Base-by-base conservation (phyloP, 1,284 basidiomycete species). In the Peniophora sp. region DNA sequence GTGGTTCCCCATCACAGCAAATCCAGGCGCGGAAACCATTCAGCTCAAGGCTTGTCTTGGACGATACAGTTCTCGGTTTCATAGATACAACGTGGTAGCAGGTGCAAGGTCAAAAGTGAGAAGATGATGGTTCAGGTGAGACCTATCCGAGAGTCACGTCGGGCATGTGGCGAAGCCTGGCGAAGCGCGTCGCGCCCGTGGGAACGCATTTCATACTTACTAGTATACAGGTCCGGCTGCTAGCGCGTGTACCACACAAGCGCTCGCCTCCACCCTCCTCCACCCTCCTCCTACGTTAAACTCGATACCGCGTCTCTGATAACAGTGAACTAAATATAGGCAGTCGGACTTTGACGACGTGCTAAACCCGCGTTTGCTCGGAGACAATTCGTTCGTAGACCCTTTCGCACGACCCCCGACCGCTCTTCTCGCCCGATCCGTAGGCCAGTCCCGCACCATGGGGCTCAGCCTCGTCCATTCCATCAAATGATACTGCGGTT, bases 271-370 rank as follows among this genome's bases (percentile, higher is more conserved):
- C 39, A 22, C 9, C 39, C 8, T n/a, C n/a, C n/a, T n/a, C n/a
- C n/a, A n/a, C n/a, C n/a, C 9, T 41, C n/a, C n/a, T n/a, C 39
- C n/a, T 41, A 8, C 20, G 8, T 6, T 9, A 16, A n/a, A 9
- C 39, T 16, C 39, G 8, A 10, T 22, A 41, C 16, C 16, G 16
- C 16, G 8, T 10, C 17, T 20, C 24, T 8, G 10, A n/a, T 25
- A 11, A 9, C 10, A n/a, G n/a, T 45, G 39, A 47, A n/a, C 47
- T n/a, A n/a, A n/a, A n/a, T n/a, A n/a, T n/a, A 27, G 25, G 50
- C 85, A 85, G 82, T 81, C 82, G 61, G 71, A 76, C 59, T 91
- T 91, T 65, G 87, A 91, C 69, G 88, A 91, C 65, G 67, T 90
- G 45, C 72, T 91, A 19, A 72, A 72, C n/a, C 76, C 78, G 49